Evolutionary conservation across 2,329 filamentous ascomycete genomes (phyloP).

Genomic region (Hymenoscyphus fraxineus): DNA sequence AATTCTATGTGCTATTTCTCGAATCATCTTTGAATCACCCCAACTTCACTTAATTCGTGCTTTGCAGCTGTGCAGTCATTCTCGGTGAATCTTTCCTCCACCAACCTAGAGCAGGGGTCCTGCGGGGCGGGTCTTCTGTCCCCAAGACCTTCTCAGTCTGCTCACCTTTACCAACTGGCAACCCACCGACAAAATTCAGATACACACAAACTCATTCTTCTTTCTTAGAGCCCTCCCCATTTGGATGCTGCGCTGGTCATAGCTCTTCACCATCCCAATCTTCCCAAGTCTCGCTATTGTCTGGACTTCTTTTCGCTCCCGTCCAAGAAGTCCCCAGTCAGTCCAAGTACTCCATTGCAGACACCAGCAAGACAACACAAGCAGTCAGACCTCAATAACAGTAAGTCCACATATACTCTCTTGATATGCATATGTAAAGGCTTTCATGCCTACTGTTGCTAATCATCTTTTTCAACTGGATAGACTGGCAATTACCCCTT

Average conservation of each 20-base stretch:
- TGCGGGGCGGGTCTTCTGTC: neutral
- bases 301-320: neutral
- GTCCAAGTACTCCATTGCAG: neutral
- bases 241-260: neutral
- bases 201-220: neutral
- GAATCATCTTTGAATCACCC: neutral
- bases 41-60: neutral
- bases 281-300: neutral
- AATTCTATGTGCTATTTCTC: neutral
- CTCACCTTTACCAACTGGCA: neutral
- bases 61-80: neutral
- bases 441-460: neutral
- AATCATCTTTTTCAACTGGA: neutral
- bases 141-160: neutral
- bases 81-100: neutral
- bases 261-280: neutral
- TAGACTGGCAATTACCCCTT: neutral
- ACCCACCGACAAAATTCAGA: neutral
- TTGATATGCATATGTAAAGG: neutral
- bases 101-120: neutral
- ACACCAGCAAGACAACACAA: neutral
- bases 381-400: neutral
- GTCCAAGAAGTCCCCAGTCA: neutral
- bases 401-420: neutral
- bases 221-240: neutral